Base-by-base conservation (phyloP, 129 eudicot genomes). In the Centrapalus pauciflorus region DNA sequence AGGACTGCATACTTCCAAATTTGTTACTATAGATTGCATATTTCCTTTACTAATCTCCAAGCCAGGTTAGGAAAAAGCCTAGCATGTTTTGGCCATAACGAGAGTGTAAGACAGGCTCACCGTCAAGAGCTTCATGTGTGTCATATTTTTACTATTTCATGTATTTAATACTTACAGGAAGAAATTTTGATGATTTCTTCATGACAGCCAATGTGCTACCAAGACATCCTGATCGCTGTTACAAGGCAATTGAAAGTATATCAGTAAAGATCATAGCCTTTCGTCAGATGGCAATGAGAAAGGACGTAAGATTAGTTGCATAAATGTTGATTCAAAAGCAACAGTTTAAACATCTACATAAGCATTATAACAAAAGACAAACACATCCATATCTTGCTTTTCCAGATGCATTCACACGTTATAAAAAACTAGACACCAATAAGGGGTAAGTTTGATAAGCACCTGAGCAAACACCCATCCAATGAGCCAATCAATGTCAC, bases 391-490 rank as follows among this genome's bases (percentile, higher is more conserved):
- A 56, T 13, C 67, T 17, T 33, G 48, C 30, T 16, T 20, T 9
- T 35, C 7, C 35, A 37, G 45, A 29, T 6, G 43, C 45, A 20
- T 23, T 6, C 32, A 57, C 43, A 57, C 7, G n/a, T n/a, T n/a
- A 59, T 12, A 66, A 25, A 45, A 32, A 55, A 73, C 6, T 20
- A 72, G 28, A 38, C 17, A 24, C 6, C 19, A 55, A 54, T 55
- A 38, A 48, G 7, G 58, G 27, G 28, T 32, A 58, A 35, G n/a
- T 52, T 6, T 14, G 35, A 34, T 73, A 48, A 46, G 65, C 41
- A 90, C 98, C 95, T 93, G 95, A 66, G 95, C 98, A 66, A 88
- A 78, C 62, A 93, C 85, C 98, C 98, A 93, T 69, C 98, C 98
- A 69, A 93, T 87, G 66, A 93, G 96, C 98, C 98, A 93, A 72